Base-by-base conservation (phyloP, 1,139 yeast genomes). In the Debaryomyces coudertii region DNA sequence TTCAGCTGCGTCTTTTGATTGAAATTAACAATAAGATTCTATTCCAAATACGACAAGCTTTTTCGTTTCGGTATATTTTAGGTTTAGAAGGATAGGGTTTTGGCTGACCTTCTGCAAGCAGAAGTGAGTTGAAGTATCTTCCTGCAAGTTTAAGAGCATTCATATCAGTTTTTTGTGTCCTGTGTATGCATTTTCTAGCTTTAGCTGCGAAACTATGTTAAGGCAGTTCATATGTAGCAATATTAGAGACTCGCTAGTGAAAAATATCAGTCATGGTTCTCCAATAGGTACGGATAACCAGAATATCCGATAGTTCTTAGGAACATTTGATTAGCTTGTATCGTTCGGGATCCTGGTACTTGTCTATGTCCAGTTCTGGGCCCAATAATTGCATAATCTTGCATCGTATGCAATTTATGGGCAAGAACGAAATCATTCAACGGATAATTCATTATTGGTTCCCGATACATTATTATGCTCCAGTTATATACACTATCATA, bases 141-240 rank as follows among this genome's bases (percentile, higher is more conserved):
- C 14, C 36, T 40, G 43, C 29, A 40, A 15, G 18, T 29, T 7
- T 15, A n/a, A 9, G 29, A 15, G n/a, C 8, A 3, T 27, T 5
- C n/a, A 20, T 18, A 27, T 24, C 25, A 23, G 33, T 3, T 14
- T 25, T n/a, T 27, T 33, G 7, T 8, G 3, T 25, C 40, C 33
- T 36, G 40, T n/a, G 25, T 14, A 24, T 25, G 30, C 9, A 9
- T 7, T n/a, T 16, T 15, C 31, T 14, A 24, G 14, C 9, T 18
- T 36, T 24, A 12, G 40, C 40, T 36, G 40, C 40, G 29, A 36
- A 25, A 36, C 23, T 29, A 15, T 15, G n/a, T 29, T 16, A 15
- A 29, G 16, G 20, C n/a, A 7, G 18, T 29, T 29, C 33, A 14
- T 14, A 12, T 14, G 20, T 29, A 29, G 20, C 9, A 29, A 9